Percentiles rank a stretch among this genome's conserved stretches.
Evolutionary conservation across 306 rosid species (phyloP).

Genomic region (Lagenaria siceraria): DNA sequence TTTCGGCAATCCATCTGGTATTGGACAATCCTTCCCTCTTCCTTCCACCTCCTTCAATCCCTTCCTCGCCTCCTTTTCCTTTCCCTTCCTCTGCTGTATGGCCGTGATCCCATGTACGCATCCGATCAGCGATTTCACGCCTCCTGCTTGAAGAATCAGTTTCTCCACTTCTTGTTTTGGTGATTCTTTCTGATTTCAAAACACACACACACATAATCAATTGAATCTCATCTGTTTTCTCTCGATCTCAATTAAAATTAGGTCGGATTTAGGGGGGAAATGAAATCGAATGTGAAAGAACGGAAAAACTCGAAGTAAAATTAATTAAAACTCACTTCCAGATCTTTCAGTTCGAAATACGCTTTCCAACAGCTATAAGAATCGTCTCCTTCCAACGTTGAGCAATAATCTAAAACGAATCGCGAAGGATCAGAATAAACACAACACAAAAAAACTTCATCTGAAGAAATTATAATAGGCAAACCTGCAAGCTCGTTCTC

Average conservation of each 20-base stretch:
- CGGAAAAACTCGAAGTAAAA: no score
- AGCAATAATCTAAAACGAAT: constrained; percentile 50
- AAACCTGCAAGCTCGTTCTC: constrained; percentile 61
- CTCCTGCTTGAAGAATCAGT: constrained; percentile 56
- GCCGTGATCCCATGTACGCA: constrained; percentile 46
- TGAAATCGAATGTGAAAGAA: background rate
- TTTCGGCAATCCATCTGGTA: constrained; percentile 90
- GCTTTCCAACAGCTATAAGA: constrained; percentile 89
- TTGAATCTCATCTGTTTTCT: background rate
- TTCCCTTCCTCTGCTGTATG: constrained; percentile 36
- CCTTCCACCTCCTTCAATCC: constrained; percentile 9
- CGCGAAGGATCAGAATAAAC: background rate
- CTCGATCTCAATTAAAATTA: no score
- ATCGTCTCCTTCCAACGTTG: constrained; percentile 75
- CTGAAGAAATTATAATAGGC: background rate
- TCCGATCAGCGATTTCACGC: constrained; percentile 60
- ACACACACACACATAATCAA: background rate
- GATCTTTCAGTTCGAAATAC: constrained; percentile 76
- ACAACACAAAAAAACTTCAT: background rate
- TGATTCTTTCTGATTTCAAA: constrained; percentile 40
- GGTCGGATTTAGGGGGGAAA: background rate
- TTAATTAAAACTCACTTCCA: constrained; percentile 30
- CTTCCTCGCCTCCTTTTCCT: constrained; percentile 2
- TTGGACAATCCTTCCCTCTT: constrained; percentile 25
- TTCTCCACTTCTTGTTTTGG: constrained; percentile 65